Percentiles rank a stretch among this genome's conserved stretches.
These are phyloP conservation scores for Baorangia bicolor DNA, from an alignment of 768 basidiomycete species.

Conservation along the genomic window DNA sequence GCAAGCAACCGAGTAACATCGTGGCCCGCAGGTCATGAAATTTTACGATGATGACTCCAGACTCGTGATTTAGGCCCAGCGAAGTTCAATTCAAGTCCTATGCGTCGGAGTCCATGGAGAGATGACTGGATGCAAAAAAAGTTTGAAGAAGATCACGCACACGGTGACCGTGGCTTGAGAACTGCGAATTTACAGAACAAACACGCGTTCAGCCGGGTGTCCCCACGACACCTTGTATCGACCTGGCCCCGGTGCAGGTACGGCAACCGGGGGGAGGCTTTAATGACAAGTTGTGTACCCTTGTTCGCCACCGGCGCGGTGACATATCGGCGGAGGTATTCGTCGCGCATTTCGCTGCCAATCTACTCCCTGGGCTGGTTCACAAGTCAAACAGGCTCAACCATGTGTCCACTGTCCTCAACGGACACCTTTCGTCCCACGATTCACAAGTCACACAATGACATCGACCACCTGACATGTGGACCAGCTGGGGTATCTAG, in stretches of 20 bases:
- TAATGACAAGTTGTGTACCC: background rate
- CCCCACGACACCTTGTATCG: background rate
- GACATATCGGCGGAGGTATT: background rate
- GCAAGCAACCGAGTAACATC: background rate
- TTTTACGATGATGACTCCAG: background rate
- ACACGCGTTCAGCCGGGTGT: background rate
- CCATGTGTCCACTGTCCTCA: background rate
- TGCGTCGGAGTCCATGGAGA: background rate
- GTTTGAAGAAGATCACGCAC: background rate
- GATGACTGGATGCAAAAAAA: background rate
- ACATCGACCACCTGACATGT: background rate
- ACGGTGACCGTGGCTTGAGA: background rate
- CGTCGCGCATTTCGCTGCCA: background rate
- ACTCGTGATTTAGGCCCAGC: background rate
- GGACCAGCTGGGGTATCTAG: background rate
- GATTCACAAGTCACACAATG: background rate
- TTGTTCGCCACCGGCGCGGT: no score
- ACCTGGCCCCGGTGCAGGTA: no score
- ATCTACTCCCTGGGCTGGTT: background rate
- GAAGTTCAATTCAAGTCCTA: background rate
- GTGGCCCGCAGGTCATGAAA: background rate
- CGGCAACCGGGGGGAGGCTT: background rate
- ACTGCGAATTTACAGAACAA: background rate
- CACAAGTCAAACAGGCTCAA: background rate
- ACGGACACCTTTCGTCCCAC: background rate